These are phyloP conservation scores for Mycena vitilis DNA, from an alignment of 768 basidiomycete genomes.

Conservation along the genomic window DNA sequence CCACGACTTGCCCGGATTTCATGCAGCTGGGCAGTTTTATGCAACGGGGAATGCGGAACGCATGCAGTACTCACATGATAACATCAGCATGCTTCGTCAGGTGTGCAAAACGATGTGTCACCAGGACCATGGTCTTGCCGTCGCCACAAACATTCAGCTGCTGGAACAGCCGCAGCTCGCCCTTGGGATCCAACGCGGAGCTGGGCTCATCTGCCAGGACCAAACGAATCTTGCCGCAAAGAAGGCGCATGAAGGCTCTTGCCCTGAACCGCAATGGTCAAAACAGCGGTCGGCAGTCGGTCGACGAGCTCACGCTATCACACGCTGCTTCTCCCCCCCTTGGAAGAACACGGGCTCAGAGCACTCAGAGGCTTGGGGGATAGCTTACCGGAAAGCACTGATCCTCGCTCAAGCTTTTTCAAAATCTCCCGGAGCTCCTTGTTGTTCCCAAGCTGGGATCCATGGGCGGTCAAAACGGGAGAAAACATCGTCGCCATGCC, in stretches of 20 bases:
- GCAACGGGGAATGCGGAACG: no score
- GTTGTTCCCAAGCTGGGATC: slow-evolving; percentile 7
- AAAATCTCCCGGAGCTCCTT: slow-evolving; percentile 13
- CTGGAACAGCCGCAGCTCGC: slow-evolving; percentile 25
- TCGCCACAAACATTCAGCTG: slow-evolving; percentile 1
- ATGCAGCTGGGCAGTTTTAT: no score
- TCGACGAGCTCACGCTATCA: slow-evolving; percentile 26
- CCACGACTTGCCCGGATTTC: no score
- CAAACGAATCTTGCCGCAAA: slow-evolving; percentile 18
- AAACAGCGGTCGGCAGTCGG: neutral
- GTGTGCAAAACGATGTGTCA: slow-evolving; percentile 28
- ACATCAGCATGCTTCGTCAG: slow-evolving; percentile 31
- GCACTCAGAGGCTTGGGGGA: no score
- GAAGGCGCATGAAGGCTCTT: slow-evolving; percentile 31
- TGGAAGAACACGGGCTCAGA: no score
- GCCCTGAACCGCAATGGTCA: neutral
- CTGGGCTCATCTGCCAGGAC: neutral
- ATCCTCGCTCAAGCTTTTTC: slow-evolving; percentile 18
- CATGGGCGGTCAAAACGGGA: slow-evolving; percentile 3
- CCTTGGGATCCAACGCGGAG: slow-evolving; percentile 31
- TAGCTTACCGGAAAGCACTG: no score
- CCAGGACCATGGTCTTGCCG: slow-evolving; percentile 28
- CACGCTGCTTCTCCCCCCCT: slow-evolving; percentile 31
- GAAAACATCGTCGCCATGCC: slow-evolving; percentile 5
- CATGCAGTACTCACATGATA: slow-evolving; percentile 11